These are phyloP conservation scores for Cladophialophora immunda DNA, from an alignment of 2,329 filamentous ascomycete genomes.

Conservation along the genomic window DNA sequence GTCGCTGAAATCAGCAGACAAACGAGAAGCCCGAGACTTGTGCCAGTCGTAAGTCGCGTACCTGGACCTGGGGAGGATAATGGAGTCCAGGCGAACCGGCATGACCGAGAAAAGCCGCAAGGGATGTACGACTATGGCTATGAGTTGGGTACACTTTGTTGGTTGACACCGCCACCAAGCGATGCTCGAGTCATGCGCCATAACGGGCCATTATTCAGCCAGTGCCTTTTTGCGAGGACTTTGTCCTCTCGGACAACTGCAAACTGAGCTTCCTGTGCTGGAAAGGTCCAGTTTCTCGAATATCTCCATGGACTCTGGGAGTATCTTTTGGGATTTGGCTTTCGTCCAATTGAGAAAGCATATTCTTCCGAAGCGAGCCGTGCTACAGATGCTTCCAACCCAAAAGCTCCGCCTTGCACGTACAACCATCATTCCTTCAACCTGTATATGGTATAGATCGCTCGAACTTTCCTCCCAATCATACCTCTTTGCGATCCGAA, in stretches of 20 bases:
- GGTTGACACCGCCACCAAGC: background rate
- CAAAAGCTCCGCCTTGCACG: background rate
- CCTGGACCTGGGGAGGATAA: background rate
- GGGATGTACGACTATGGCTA: background rate
- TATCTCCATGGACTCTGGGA: background rate
- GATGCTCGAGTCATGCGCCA: background rate
- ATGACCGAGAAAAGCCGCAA: background rate
- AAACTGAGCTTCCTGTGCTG: constrained; percentile 14
- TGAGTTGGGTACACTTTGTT: background rate
- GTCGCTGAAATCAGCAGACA: constrained; percentile 13
- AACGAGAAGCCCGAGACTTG: background rate
- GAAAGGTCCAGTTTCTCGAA: constrained; percentile 22
- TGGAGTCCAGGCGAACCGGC: background rate
- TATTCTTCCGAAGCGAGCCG: constrained; percentile 22
- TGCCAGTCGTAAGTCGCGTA: background rate
- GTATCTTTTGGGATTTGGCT: constrained; percentile 7
- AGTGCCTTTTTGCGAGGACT: background rate
- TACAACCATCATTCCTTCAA: background rate
- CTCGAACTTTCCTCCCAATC: background rate
- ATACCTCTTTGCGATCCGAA: background rate
- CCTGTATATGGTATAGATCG: background rate
- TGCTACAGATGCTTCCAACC: background rate
- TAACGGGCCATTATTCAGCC: constrained; percentile 12
- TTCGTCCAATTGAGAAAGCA: constrained; percentile 6
- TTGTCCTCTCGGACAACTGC: background rate